Percentiles rank a stretch among this genome's conserved stretches.
These are phyloP conservation scores for Tuber calosporum DNA, from an alignment of 495 filamentous ascomycete species.

Conservation along the genomic window DNA sequence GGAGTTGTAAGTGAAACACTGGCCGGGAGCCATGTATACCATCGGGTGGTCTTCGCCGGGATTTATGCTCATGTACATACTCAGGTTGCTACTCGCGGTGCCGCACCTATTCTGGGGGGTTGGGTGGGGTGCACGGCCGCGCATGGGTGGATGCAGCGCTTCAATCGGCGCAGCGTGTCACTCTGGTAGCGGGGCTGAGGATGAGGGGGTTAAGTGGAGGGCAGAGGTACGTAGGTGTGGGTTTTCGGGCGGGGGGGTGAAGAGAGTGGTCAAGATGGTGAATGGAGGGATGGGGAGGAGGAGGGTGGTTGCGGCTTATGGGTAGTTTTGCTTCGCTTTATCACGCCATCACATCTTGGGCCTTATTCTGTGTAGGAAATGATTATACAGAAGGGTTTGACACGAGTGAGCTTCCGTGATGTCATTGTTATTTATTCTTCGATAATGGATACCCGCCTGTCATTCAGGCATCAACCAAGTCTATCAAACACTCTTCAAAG, in stretches of 20 bases:
- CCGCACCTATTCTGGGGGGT: neutral
- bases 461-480: neutral
- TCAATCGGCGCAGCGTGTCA: slow-evolving; percentile 12
- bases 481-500: neutral
- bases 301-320: neutral
- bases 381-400: neutral
- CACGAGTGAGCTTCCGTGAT: neutral
- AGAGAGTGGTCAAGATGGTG: slow-evolving; percentile 28
- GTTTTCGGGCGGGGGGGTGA: neutral
- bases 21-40: neutral
- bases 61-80: neutral
- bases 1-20: neutral
- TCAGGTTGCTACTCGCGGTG: neutral
- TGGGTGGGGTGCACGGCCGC: neutral
- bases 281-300: neutral
- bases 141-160: slow-evolving; percentile 2
- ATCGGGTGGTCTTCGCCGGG: neutral
- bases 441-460: neutral
- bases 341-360: neutral
- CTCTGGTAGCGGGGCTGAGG: neutral
- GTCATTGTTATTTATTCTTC: neutral
- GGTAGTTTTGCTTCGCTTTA: neutral
- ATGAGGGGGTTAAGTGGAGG: neutral
- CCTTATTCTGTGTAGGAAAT: neutral
- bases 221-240: neutral